Conservation (phyloP, 768 basidiomycete species). For the Russula dissimulans region DNA sequence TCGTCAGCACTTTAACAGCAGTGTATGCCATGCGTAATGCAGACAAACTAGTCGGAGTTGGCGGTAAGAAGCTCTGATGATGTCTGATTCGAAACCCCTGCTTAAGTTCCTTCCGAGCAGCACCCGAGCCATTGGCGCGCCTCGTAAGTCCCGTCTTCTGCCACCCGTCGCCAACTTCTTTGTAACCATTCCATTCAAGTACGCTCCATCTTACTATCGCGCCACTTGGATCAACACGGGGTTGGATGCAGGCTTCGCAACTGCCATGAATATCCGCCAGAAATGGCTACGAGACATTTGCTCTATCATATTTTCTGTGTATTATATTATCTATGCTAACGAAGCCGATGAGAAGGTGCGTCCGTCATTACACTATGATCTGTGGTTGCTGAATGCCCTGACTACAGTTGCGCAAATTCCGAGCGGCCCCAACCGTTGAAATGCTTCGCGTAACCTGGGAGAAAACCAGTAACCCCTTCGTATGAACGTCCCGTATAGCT, state of each 20-base stretch:
- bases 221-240: constrained; percentile 93
- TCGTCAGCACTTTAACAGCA: constrained; percentile 75
- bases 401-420: constrained; percentile 73
- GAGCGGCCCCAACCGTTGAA: constrained; percentile 92
- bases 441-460: constrained; percentile 96
- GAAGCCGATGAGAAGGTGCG: constrained; percentile 95
- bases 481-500: constrained; percentile 28
- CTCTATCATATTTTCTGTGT: constrained; percentile 75
- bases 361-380: background rate
- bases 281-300: constrained; percentile 87
- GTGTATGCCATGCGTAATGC: constrained; percentile 79
- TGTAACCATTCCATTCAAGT: constrained; percentile 36
- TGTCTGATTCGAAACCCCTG: background rate
- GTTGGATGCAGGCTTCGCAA: constrained; percentile 95
- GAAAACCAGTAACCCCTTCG: constrained; percentile 91
- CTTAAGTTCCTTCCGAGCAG: constrained; percentile 31
- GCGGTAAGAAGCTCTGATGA: constrained; percentile 45
- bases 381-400: background rate
- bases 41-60: constrained; percentile 77
- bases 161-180: background rate
- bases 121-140: constrained; percentile 86
- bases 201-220: constrained; percentile 87
- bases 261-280: constrained; percentile 85
- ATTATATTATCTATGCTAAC: constrained; percentile 83
- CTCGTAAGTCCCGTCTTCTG: constrained; percentile 44